Evolutionary conservation across 768 basidiomycete species (phyloP).

Genomic region (Tricholoma terreum): DNA sequence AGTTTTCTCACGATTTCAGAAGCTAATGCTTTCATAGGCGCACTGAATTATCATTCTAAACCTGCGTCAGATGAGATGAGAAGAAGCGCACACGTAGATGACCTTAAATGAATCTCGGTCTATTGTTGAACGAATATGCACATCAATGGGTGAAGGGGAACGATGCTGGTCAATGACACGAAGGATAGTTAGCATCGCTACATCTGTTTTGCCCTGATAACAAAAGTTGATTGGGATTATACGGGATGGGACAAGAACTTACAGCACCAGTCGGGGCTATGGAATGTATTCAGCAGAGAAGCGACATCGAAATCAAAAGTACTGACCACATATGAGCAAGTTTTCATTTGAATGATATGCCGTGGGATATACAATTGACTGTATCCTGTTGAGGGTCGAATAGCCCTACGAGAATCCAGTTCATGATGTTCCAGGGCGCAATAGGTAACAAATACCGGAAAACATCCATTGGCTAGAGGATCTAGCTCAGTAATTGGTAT

Average conservation of each 20-base stretch:
- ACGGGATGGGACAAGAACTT: slow-evolving; percentile 28
- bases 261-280: slow-evolving; percentile 97
- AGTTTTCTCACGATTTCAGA: slow-evolving; percentile 94
- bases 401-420: slow-evolving; percentile 60
- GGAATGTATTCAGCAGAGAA: slow-evolving; percentile 1
- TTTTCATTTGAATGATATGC: slow-evolving; percentile 97
- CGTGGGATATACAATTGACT: slow-evolving; percentile 90
- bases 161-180: slow-evolving; percentile 79
- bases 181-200: slow-evolving; percentile 91
- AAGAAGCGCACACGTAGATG: slow-evolving; percentile 79
- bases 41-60: slow-evolving; percentile 41
- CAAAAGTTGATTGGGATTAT: slow-evolving; percentile 8
- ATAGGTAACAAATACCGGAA: slow-evolving; percentile 52
- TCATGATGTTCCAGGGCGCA: not conserved
- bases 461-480: slow-evolving; percentile 73
- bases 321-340: slow-evolving; percentile 84
- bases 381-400: slow-evolving; percentile 83
- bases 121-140: slow-evolving; percentile 48
- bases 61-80: not conserved
- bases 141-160: slow-evolving; percentile 22
- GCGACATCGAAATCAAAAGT: not conserved
- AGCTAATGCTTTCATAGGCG: slow-evolving; percentile 98
- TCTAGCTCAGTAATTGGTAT: slow-evolving; percentile 74
- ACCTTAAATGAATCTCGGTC: slow-evolving; percentile 82
- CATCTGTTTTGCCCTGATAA: slow-evolving; percentile 94